phyloP scores from a whole-genome alignment of 192 early-diverging fungal genomes.

The Coemansia reversa region DNA sequence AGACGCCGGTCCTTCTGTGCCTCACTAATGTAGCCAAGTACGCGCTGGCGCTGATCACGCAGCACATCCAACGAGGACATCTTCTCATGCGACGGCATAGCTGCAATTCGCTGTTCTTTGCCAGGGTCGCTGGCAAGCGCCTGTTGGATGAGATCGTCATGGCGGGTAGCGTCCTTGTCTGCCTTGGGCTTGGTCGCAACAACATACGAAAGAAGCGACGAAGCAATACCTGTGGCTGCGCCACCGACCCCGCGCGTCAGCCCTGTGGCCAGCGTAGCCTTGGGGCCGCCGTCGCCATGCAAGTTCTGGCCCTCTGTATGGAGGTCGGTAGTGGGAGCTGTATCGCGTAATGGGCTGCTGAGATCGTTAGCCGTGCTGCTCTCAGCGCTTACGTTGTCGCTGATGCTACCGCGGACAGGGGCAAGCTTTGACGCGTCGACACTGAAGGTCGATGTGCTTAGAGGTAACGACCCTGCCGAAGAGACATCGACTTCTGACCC shows the following conservation, averaged over 20 bases:
- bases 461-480: slow-evolving; percentile 13
- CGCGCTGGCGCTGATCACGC: slow-evolving; percentile 65
- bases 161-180: not conserved
- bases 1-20: slow-evolving; percentile 64
- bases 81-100: slow-evolving; percentile 27
- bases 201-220: slow-evolving; percentile 32
- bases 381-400: slow-evolving; percentile 4
- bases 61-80: slow-evolving; percentile 57
- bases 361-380: slow-evolving; percentile 6
- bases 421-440: not conserved
- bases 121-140: slow-evolving; percentile 22
- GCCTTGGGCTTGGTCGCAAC: slow-evolving; percentile 3
- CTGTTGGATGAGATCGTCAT: slow-evolving; percentile 11
- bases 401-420: not conserved
- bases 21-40: slow-evolving; percentile 64
- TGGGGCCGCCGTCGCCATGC: not conserved
- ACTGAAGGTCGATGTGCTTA: slow-evolving; percentile 23
- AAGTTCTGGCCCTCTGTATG: not conserved
- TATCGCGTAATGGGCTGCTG: slow-evolving; percentile 4
- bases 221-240: slow-evolving; percentile 14
- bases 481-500: slow-evolving; percentile 1
- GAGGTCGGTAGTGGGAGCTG: not conserved
- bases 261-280: not conserved
- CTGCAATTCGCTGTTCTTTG: slow-evolving; percentile 16
- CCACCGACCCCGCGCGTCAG: slow-evolving; percentile 5